Evolutionary conservation across 1,284 basidiomycete genomes (phyloP).

Genomic region (Quambalaria eucalypti): DNA sequence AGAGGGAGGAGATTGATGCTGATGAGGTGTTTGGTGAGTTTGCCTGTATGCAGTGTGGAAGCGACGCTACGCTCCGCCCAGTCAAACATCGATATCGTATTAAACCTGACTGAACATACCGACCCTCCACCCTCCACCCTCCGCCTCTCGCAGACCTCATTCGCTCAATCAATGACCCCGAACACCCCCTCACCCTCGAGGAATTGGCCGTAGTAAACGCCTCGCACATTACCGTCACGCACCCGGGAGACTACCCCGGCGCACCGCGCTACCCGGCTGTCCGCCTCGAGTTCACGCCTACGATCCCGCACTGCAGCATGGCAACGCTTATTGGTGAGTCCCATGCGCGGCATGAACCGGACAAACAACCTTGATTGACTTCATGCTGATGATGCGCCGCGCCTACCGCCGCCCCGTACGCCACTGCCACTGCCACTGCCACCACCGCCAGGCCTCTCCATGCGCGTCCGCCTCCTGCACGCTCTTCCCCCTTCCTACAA

Average conservation of each 20-base stretch:
- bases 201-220: conserved; percentile 89
- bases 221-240: conserved; percentile 67
- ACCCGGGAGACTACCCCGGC: conserved; percentile 16
- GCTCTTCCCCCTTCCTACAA: conserved; percentile 87
- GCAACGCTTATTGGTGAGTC: conserved; percentile 85
- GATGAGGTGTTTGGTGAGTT: conserved; percentile 39
- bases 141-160: conserved; percentile 57
- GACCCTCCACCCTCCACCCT: not conserved
- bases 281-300: conserved; percentile 63
- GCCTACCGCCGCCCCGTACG: not conserved
- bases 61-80: not conserved
- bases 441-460: conserved; percentile 63
- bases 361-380: not conserved
- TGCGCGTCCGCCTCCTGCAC: conserved; percentile 80
- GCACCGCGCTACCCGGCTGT: conserved; percentile 51
- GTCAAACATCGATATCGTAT: not conserved
- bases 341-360: no score
- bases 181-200: conserved; percentile 89
- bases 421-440: not conserved
- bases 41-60: no score
- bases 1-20: conserved; percentile 4
- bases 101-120: not conserved
- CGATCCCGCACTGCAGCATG: conserved; percentile 96
- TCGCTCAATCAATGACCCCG: conserved; percentile 86
- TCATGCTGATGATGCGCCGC: not conserved